A percentile compares a stretch with the other conserved stretches of the same genome.
phyloP scores from a whole-genome alignment of 805 yeast genomes.

The Lipomyces spencermartinsiae region DNA sequence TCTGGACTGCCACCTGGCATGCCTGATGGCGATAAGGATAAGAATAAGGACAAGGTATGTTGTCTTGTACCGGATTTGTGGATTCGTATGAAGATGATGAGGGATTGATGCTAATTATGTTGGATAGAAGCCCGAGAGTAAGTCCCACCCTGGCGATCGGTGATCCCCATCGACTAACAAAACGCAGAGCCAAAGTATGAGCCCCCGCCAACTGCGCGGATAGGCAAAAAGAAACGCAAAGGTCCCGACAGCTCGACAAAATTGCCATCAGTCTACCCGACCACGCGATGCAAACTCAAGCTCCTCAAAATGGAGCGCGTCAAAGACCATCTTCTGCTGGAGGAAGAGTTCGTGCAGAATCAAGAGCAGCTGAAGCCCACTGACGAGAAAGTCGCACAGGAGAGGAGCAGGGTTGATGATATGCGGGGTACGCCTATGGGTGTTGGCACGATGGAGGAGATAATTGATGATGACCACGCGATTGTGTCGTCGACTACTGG shows the following conservation, averaged over 20 bases:
- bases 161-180: not conserved
- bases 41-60: slow-evolving; percentile 41
- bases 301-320: slow-evolving; percentile 92
- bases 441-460: slow-evolving; percentile 94
- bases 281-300: slow-evolving; percentile 91
- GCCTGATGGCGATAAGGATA: slow-evolving; percentile 46
- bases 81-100: not conserved
- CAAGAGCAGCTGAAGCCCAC: slow-evolving; percentile 95
- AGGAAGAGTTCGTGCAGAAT: slow-evolving; percentile 90
- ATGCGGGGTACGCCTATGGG: slow-evolving; percentile 96
- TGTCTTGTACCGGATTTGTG: not conserved
- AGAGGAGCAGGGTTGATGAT: slow-evolving; percentile 92
- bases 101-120: not conserved
- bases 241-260: slow-evolving; percentile 87
- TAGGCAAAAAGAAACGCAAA: slow-evolving; percentile 86
- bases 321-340: slow-evolving; percentile 91
- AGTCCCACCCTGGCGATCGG: slow-evolving; percentile 16
- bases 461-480: slow-evolving; percentile 98
- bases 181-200: slow-evolving; percentile 92
- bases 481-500: slow-evolving; percentile 96
- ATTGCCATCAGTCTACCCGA: slow-evolving; percentile 87
- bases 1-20: slow-evolving; percentile 43
- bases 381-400: slow-evolving; percentile 95
- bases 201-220: slow-evolving; percentile 95
- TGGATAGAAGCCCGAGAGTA: slow-evolving; percentile 44